Evolutionary conservation across 768 basidiomycete genomes (phyloP).

Genomic region (Agrocybe chaxingu): DNA sequence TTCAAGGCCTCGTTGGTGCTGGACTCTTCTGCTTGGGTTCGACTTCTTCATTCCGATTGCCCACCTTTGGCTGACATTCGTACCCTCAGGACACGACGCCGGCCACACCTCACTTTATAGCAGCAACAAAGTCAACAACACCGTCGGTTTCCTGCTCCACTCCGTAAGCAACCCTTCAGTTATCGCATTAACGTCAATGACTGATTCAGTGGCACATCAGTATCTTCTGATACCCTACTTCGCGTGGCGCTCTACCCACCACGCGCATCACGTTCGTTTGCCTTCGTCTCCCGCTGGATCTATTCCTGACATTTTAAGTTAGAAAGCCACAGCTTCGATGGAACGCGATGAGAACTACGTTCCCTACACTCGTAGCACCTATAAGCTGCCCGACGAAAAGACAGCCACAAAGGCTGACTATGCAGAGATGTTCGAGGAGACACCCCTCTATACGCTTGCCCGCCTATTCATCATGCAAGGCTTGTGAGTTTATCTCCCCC

Average conservation of each 20-base stretch:
- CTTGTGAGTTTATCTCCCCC: constrained; percentile 25
- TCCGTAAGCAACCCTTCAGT: constrained; percentile 19
- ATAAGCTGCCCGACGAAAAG: constrained; percentile 29
- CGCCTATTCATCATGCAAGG: constrained; percentile 43
- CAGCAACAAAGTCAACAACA: constrained; percentile 26
- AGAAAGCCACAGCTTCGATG: constrained; percentile 60
- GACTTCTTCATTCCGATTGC: background rate
- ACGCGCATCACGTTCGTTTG: constrained; percentile 45
- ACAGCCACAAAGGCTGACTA: constrained; percentile 28
- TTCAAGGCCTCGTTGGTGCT: constrained; percentile 43
- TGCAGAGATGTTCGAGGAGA: constrained; percentile 42
- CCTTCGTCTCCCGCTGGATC: no score
- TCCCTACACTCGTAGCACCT: constrained; percentile 36
- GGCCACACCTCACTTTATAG: constrained; percentile 34
- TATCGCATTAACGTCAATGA: background rate
- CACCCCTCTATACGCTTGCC: constrained; percentile 34
- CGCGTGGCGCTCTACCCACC: constrained; percentile 63
- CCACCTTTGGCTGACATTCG: background rate
- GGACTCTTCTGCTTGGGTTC: constrained; percentile 43
- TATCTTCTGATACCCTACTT: constrained; percentile 49
- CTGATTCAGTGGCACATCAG: constrained; percentile 18
- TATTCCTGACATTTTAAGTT: no score
- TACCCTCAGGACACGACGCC: constrained; percentile 32
- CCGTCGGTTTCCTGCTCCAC: constrained; percentile 39
- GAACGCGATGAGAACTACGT: constrained; percentile 74